Base-by-base conservation (phyloP, 352 stramenopile species). In the Globisporangium viniferum region DNA sequence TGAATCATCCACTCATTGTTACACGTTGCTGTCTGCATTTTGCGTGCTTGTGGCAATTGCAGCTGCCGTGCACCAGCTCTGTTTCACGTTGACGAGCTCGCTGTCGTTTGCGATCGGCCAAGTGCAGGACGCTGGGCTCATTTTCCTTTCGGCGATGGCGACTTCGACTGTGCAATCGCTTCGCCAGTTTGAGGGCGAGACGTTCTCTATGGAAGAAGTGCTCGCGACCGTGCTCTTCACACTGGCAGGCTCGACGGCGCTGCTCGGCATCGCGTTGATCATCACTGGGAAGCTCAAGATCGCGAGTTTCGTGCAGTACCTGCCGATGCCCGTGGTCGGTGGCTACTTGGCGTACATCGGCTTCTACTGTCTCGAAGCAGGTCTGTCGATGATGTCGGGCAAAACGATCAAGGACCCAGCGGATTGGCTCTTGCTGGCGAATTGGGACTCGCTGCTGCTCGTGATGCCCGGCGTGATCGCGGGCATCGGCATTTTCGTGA, bases 321-420 rank as follows among this genome's bases (percentile, higher is more conserved):
- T 99, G 41, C 98, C 98, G 2, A 98, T 98, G 74, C 96, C 92
- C 36, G 98, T 99, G 18, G 88, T 99, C 22, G 97, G 97, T 33
- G 98, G 98, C 31, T 99, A 99, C 83, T 78, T 99, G 33, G 97
- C 97, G 15, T 99, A 97, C 71, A 99, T 99, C 68, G 98, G 98
- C 6, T 94, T 95, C 71, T 95, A 94, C 71, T 89, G 86, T n/a
- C 74, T 95, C 41, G 82, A 95, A 62, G 88, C 88, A 2, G 88
- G 86, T 8, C 65, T 95, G 27, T 91, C 84, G 8, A 94, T 92
- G 78, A 95, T 95, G 88, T 97, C 97, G 39, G 90, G 80, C 35
- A 84, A 93, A 67, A 89, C 87, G 29, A 97, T 99, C 63, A 97
- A 97, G 67, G 83, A 91, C 31, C 81, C 92, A 1, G 60, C 64